phyloP scores from a whole-genome alignment of 2,329 filamentous ascomycete genomes.

The Dryadomyces quercivorus region DNA sequence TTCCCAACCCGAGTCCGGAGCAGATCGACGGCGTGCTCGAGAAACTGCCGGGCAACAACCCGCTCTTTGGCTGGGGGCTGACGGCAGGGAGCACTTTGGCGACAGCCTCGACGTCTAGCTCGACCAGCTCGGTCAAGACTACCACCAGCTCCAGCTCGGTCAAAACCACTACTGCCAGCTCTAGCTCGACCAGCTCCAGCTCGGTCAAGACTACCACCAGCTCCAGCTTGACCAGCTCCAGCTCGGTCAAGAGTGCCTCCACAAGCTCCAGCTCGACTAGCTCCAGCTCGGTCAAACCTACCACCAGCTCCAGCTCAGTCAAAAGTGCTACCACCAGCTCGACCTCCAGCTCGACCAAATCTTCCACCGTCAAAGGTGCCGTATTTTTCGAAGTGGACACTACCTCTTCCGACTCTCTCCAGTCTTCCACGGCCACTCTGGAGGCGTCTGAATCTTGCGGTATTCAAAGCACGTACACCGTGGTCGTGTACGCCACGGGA shows the following conservation, averaged over 20 bases:
- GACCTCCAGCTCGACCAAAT: background rate
- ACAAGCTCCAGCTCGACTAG: too few relatives aligned
- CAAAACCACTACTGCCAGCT: too few relatives aligned
- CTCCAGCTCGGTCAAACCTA: too few relatives aligned
- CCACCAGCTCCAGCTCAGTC: too few relatives aligned
- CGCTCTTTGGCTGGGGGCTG: slow-evolving; percentile 34
- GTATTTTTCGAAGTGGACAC: background rate
- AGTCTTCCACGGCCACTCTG: background rate
- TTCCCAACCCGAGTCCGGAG: slow-evolving; percentile 33
- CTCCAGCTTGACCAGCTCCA: too few relatives aligned
- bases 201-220: background rate
- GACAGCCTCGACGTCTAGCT: too few relatives aligned
- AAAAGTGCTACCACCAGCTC: background rate
- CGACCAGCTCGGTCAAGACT: too few relatives aligned
- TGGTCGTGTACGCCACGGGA: background rate
- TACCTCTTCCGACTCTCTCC: background rate
- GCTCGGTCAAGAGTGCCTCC: too few relatives aligned
- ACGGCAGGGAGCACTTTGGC: slow-evolving; percentile 5
- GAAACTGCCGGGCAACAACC: slow-evolving; percentile 42
- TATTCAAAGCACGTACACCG: background rate
- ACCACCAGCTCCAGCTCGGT: too few relatives aligned
- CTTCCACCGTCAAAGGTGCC: background rate
- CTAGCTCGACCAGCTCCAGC: background rate
- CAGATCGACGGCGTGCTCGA: slow-evolving; percentile 29
- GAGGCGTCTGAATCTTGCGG: too few relatives aligned